Evolutionary conservation across 2,329 filamentous ascomycete genomes (phyloP), one percentile per base, ranked within the genome.

Genomic region (Pezicula neosporulosa): DNA sequence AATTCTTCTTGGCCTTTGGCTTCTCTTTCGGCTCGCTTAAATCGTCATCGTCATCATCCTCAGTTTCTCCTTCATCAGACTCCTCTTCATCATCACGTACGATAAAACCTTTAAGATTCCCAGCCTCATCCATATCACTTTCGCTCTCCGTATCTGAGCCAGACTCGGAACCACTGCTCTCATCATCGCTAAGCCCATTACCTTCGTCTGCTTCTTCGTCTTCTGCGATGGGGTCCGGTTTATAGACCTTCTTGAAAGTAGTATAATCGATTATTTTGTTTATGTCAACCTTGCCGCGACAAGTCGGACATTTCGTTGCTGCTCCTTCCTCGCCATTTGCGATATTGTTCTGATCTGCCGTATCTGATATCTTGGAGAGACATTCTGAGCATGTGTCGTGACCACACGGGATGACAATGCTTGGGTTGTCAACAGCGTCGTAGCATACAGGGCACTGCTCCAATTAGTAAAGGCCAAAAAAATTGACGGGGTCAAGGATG

Each of bases 351-450:
- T 76, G 72, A 2, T 76, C 70, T 3, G 84, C 69, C 41, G 71
- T 82, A 55, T 90, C 88, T 0, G 77, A 77, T 44, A 95, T 77
- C 49, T 79, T 82, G 6, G 82, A 77, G 54, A 94, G 84, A 64
- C 91, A 96, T 56, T 91, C 86, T 1, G 78, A 73, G 68, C 91
- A 96, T 21, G 84, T 83, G 53, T 86, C 82, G 63, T 96, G 91
- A 2, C 91, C 91, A 63, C 91, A 96, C 1, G 90, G 90, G 47
- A 90, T 76, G 66, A 92, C 86, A 56, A 96, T 89, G 3, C 81
- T 81, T 0, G 89, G 88, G 55, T 92, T 91, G 13, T 80, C 76
- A 6, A 86, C 82, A 2, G 77, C 83, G 61, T 96, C 91, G 52
- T 88, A 85, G 66, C 91, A 96, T 18, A 94, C 84, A 0, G 89